phyloP scores from a whole-genome alignment of 1,284 basidiomycete genomes.

The Moesziomyces sp. region DNA sequence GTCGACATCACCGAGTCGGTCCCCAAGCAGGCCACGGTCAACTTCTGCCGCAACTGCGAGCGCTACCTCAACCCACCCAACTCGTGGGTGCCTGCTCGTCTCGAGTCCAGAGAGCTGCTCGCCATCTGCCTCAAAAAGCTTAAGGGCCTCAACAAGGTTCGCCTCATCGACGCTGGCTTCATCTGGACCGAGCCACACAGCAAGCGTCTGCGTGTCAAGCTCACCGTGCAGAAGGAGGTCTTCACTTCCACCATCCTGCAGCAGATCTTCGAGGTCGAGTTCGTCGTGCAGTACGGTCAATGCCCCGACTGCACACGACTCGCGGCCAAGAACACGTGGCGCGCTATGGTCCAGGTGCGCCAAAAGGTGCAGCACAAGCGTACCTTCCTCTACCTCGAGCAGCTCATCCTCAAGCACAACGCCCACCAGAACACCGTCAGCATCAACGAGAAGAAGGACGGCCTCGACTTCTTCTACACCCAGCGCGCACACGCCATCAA shows the following conservation, averaged over 20 bases:
- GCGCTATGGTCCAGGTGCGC: constrained; percentile 93
- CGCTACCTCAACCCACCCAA: constrained; percentile 91
- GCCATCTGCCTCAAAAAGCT: constrained; percentile 83
- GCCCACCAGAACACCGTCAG: constrained; percentile 96
- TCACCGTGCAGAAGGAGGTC: constrained; percentile 99
- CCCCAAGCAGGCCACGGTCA: constrained; percentile 94
- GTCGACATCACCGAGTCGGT: constrained; percentile 98
- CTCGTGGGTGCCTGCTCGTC: constrained; percentile 85
- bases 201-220: constrained; percentile 88
- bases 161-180: constrained; percentile 95
- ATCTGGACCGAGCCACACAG: constrained; percentile 99
- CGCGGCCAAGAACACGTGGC: constrained; percentile 99
- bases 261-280: constrained; percentile 97
- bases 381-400: constrained; percentile 97
- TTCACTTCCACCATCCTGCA: constrained; percentile 94
- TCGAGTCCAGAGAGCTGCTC: constrained; percentile 91
- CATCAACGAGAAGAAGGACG: constrained; percentile 91
- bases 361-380: constrained; percentile 91
- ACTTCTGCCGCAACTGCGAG: constrained; percentile 95
- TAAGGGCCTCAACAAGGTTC: constrained; percentile 91
- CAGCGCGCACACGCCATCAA: constrained; percentile 90
- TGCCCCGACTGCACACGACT: constrained; percentile 92
- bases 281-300: constrained; percentile 93
- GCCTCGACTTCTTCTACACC: constrained; percentile 95
- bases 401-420: constrained; percentile 94